Evolutionary conservation across 169 alveolate species (phyloP), one percentile per base, ranked within the genome.

Genomic region (Plasmodium adleri): DNA sequence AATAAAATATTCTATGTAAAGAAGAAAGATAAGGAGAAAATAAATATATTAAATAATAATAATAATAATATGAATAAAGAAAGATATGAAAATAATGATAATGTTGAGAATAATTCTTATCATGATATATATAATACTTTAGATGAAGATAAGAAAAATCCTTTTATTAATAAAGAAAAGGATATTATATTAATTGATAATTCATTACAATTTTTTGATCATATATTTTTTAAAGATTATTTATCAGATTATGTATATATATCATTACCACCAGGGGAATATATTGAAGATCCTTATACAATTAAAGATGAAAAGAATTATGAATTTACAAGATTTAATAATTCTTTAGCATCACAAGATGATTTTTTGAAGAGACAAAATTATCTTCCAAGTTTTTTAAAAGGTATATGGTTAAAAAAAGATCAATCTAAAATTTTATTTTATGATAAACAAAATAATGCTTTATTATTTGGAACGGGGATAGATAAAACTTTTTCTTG

Each of bases 331-430:
- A 83, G 72, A 6, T 88, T 83, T 28, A 88, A 88, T 15, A 73
- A 54, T 66, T 67, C 83, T 5, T 22, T 70, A 26, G 88, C 92
- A 17, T 88, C 91, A 32, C 67, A 71, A 17, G 93, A 86, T 13
- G 92, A 72, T 50, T 87, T 87, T 50, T 43, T 90, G 12, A 88
- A 43, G 22, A 76, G 78, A 32, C 87, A 67, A 17, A 63, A 91
- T 24, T 68, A 50, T 39, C 90, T 72, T 10, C 71, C 89, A 22
- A 66, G 83, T 24, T 91, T 87, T 50, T 20, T 72, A 58, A 90
- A 90, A 26, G 94, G 94, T 4, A 67, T 91, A 39, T 91, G 94
- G 94, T 73, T 91, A 67, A 74, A 62, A 28, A 91, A 91, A 52
- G 88, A 90, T 5, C 91, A 91, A 52, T 72, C 94, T 13, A 85